These are phyloP conservation scores for Inga laurina DNA, from an alignment of 306 rosid genomes.

Conservation along the genomic window DNA sequence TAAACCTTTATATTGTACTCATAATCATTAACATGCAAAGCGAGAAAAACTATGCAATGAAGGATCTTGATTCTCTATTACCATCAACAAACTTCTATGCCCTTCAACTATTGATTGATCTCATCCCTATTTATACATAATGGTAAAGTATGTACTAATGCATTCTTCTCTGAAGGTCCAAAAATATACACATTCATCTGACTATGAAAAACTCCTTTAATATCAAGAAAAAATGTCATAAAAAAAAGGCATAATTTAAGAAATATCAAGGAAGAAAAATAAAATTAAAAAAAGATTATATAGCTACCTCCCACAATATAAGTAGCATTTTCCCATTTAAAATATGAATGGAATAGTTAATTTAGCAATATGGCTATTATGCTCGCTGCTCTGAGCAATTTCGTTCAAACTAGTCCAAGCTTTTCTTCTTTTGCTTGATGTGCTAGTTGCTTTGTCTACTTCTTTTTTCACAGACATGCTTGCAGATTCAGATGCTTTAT, in stretches of 20 bases:
- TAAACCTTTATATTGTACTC: no score
- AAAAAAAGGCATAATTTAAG: background rate
- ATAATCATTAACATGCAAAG: no score
- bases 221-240: background rate
- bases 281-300: background rate
- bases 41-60: no score
- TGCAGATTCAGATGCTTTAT: conserved; percentile 41
- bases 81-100: no score
- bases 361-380: conserved; percentile 24
- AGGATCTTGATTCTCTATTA: no score
- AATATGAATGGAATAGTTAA: conserved; percentile 52
- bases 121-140: background rate
- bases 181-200: background rate
- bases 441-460: conserved; percentile 38
- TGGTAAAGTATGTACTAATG: background rate
- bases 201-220: background rate
- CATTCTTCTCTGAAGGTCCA: no score
- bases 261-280: background rate
- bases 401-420: conserved; percentile 84
- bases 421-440: conserved; percentile 55
- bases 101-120: background rate
- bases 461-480: conserved; percentile 28
- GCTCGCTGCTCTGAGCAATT: conserved; percentile 47
- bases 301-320: background rate
- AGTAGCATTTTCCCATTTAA: conserved; percentile 9